Conservation (phyloP, 257 asterid genomes). For the Forsythia suspensa region DNA sequence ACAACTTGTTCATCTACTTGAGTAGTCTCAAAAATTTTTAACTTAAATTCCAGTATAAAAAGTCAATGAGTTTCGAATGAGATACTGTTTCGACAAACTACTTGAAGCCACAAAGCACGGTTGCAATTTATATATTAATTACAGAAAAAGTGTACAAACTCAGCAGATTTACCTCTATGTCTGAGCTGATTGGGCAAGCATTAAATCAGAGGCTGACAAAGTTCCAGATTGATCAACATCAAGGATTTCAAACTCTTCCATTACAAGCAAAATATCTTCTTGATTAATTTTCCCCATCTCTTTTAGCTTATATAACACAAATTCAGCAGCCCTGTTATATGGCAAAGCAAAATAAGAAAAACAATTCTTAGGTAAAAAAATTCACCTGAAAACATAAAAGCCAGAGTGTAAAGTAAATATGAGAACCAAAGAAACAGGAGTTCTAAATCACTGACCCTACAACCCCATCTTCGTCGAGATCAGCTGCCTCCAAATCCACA, state of each 20-base stretch:
- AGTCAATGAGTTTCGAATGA: background rate
- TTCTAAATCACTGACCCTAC: conserved; percentile 54
- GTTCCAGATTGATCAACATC: conserved; percentile 97
- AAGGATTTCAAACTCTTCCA: conserved; percentile 68
- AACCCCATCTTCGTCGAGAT: conserved; percentile 67
- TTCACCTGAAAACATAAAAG: background rate
- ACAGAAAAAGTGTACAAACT: conserved; percentile 10
- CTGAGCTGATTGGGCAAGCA: conserved; percentile 57
- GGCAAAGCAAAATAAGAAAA: conserved; percentile 10
- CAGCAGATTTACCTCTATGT: conserved; percentile 20
- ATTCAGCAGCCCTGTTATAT: conserved; percentile 82
- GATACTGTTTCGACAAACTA: conserved; percentile 1
- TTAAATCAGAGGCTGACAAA: conserved; percentile 56
- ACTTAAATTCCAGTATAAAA: background rate
- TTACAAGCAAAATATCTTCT: conserved; percentile 58
- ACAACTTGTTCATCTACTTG: background rate
- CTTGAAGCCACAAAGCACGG: background rate
- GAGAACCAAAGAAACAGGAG: background rate
- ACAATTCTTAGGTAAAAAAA: conserved; percentile 9
- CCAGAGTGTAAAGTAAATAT: background rate
- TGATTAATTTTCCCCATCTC: conserved; percentile 90
- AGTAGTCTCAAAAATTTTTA: background rate
- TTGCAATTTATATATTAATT: background rate
- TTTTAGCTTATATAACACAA: conserved; percentile 68
- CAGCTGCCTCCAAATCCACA: conserved; percentile 87